Evolutionary conservation across 176 grass and related monocot genomes (phyloP).

Genomic region (Eleusine indica): DNA sequence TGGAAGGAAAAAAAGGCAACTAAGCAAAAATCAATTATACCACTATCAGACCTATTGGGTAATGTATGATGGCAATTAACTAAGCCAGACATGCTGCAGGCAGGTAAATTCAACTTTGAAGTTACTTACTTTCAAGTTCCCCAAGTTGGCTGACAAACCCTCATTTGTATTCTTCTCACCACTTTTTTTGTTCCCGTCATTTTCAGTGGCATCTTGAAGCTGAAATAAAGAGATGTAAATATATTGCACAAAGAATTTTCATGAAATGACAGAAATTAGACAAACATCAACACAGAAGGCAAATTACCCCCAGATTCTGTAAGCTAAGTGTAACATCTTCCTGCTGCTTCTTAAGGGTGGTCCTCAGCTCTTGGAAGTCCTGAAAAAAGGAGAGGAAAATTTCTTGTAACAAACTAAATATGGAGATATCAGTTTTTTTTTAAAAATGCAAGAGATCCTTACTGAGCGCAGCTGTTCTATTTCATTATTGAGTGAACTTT

Average conservation of each 20-base stretch:
- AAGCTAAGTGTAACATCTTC: slow-evolving; percentile 89
- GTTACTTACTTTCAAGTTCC: slow-evolving; percentile 50
- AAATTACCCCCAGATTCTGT: slow-evolving; percentile 75
- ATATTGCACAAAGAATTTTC: not conserved
- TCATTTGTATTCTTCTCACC: slow-evolving; percentile 39
- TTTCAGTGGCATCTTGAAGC: slow-evolving; percentile 50
- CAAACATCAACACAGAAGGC: slow-evolving; percentile 8
- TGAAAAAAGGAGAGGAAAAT: slow-evolving; percentile 42
- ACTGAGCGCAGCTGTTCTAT: slow-evolving; percentile 82
- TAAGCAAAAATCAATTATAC: not conserved
- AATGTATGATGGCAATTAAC: not conserved
- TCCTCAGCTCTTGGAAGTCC: slow-evolving; percentile 94
- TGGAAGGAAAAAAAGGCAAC: not conserved
- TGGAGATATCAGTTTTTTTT: not conserved
- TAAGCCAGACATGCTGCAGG: slow-evolving; percentile 11
- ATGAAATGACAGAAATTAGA: slow-evolving; percentile 3
- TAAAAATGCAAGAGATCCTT: slow-evolving; percentile 39
- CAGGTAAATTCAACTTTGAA: slow-evolving; percentile 24
- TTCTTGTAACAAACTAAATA: slow-evolving; percentile 23
- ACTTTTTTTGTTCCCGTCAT: slow-evolving; percentile 34
- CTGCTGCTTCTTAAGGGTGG: slow-evolving; percentile 93
- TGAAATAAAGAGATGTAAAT: slow-evolving; percentile 35
- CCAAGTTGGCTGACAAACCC: slow-evolving; percentile 32
- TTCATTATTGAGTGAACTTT: slow-evolving; percentile 71
- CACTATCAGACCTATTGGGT: slow-evolving; percentile 5